A percentile compares a stretch with the other conserved stretches of the same genome.
These are phyloP conservation scores for Sutorius australiensis DNA, from an alignment of 768 basidiomycete genomes.

Conservation along the genomic window DNA sequence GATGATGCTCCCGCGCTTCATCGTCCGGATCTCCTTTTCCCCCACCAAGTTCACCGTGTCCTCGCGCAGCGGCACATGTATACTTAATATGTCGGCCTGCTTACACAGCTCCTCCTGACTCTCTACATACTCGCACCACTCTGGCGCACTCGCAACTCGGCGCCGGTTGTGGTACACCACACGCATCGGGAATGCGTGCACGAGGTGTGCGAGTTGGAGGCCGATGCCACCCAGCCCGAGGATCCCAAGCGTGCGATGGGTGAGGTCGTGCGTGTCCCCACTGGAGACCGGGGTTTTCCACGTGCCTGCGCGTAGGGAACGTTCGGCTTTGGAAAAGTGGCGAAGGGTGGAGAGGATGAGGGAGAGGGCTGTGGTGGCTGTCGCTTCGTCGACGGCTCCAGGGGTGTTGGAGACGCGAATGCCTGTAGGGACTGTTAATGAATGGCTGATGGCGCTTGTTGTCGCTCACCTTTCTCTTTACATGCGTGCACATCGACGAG, in stretches of 20 bases:
- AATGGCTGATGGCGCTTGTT: slow-evolving; percentile 28
- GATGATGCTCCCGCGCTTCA: slow-evolving; percentile 76
- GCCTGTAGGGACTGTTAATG: slow-evolving; percentile 3
- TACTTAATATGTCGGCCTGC: slow-evolving; percentile 77
- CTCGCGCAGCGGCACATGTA: slow-evolving; percentile 75
- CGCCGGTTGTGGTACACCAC: slow-evolving; percentile 75
- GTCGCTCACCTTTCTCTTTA: slow-evolving; percentile 62
- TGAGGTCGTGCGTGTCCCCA: slow-evolving; percentile 56
- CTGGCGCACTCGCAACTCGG: slow-evolving; percentile 53
- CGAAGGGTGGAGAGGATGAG: slow-evolving; percentile 75
- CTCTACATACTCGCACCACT: slow-evolving; percentile 77
- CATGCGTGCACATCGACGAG: slow-evolving; percentile 72
- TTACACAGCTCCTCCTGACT: slow-evolving; percentile 58
- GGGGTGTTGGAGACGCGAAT: slow-evolving; percentile 87
- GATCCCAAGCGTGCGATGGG: slow-evolving; percentile 65
- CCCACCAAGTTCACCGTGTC: slow-evolving; percentile 73
- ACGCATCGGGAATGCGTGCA: slow-evolving; percentile 83
- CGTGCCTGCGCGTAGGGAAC: slow-evolving; percentile 42
- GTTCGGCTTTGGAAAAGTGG: slow-evolving; percentile 65
- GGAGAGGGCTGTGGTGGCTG: slow-evolving; percentile 84
- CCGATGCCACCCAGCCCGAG: slow-evolving; percentile 80
- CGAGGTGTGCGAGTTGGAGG: slow-evolving; percentile 62
- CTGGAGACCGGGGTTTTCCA: slow-evolving; percentile 59
- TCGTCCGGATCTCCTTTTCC: slow-evolving; percentile 66
- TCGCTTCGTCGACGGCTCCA: slow-evolving; percentile 85